Conservation (phyloP, 1,284 basidiomycete genomes). For the Mycosarcoma mackinlayi region DNA sequence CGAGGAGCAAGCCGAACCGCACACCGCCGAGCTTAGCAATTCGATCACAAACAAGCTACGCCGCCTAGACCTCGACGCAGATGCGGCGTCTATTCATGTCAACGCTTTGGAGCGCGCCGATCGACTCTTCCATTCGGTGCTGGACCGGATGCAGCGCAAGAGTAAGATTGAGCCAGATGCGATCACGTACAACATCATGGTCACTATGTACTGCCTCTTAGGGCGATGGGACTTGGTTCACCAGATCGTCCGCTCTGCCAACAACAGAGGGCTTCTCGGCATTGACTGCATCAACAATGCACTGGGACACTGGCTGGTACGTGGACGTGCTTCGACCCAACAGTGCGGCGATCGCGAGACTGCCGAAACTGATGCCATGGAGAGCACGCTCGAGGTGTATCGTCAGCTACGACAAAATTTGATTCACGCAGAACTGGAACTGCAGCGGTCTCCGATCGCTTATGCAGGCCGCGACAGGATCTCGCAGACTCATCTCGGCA, state of each 20-base stretch:
- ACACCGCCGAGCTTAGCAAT: slow-evolving; percentile 16
- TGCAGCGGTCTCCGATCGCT: slow-evolving; percentile 6
- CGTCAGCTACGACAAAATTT: slow-evolving; percentile 39
- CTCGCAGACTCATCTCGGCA: neutral
- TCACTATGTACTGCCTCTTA: slow-evolving; percentile 44
- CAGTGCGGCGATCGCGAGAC: too few relatives aligned
- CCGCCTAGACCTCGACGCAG: slow-evolving; percentile 28
- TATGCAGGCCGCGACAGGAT: slow-evolving; percentile 3
- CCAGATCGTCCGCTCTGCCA: slow-evolving; percentile 10
- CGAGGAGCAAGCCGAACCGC: slow-evolving; percentile 21
- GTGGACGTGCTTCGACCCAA: slow-evolving; percentile 7
- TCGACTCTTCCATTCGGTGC: slow-evolving; percentile 39
- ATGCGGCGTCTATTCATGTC: slow-evolving; percentile 22
- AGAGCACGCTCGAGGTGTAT: slow-evolving; percentile 31
- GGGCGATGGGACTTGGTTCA: slow-evolving; percentile 28
- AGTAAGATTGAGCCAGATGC: slow-evolving; percentile 32
- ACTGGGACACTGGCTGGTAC: slow-evolving; percentile 19
- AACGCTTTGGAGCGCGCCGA: slow-evolving; percentile 29
- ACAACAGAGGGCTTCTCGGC: slow-evolving; percentile 10
- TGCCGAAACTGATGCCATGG: neutral
- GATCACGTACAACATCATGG: slow-evolving; percentile 48
- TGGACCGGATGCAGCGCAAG: slow-evolving; percentile 41
- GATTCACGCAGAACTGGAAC: slow-evolving; percentile 23
- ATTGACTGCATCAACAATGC: slow-evolving; percentile 38
- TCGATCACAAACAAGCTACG: slow-evolving; percentile 30